Evolutionary conservation across 345 rosid genomes (phyloP).

Genomic region (Bruguiera parviflora): DNA sequence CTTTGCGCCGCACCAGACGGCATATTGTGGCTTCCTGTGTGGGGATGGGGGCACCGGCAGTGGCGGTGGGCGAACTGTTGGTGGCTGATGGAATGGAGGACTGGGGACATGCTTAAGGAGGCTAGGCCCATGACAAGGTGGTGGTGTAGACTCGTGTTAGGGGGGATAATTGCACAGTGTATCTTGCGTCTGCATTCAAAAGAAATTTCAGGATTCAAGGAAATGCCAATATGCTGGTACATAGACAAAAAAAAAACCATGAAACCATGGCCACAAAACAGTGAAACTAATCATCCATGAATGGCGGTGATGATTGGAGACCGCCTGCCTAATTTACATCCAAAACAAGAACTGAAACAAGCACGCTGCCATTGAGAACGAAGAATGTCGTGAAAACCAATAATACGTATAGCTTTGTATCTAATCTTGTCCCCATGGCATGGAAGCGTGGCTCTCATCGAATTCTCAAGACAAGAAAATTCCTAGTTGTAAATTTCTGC

Average conservation of each 20-base stretch:
- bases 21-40: conserved; percentile 11
- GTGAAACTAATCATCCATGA: not conserved
- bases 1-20: conserved; percentile 46
- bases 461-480: not conserved
- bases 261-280: not conserved
- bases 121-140: conserved; percentile 9
- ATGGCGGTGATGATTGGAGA: not conserved
- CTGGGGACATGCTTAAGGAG: conserved; percentile 17
- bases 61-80: conserved; percentile 5
- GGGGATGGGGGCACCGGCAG: conserved; percentile 18
- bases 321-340: no score
- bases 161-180: conserved; percentile 1
- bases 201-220: no score
- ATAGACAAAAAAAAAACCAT: not conserved
- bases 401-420: conserved; percentile 1
- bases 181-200: conserved; percentile 31
- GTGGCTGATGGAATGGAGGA: conserved; percentile 15
- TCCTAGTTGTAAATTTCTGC: not conserved
- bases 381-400: conserved; percentile 15
- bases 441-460: not conserved
- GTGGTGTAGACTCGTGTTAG: not conserved
- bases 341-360: not conserved
- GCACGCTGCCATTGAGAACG: conserved; percentile 20
- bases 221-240: not conserved
- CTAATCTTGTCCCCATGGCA: conserved; percentile 16